A percentile compares a stretch with the other conserved stretches of the same genome.
These are phyloP conservation scores for Malbranchea cinnamomea DNA, from an alignment of 2,329 filamentous ascomycete genomes.

Conservation along the genomic window DNA sequence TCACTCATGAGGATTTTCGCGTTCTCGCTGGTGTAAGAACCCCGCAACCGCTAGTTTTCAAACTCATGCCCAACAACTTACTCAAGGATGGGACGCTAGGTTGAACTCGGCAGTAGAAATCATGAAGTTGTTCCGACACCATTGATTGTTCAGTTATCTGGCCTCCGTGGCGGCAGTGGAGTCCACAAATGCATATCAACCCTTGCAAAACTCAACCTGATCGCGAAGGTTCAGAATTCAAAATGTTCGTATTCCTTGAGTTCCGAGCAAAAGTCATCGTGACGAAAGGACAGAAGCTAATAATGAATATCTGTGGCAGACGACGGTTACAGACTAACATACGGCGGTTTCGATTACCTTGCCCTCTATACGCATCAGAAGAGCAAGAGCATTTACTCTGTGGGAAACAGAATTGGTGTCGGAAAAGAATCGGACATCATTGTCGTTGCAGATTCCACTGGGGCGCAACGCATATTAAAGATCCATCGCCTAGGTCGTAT, in stretches of 20 bases:
- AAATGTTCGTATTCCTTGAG: constrained; percentile 42
- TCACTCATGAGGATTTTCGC: constrained; percentile 85
- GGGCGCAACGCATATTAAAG: constrained; percentile 72
- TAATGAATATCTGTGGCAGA: constrained; percentile 30
- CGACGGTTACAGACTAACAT: constrained; percentile 91
- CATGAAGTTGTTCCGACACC: constrained; percentile 92
- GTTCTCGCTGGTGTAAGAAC: constrained; percentile 71
- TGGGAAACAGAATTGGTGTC: constrained; percentile 86
- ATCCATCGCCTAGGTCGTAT: constrained; percentile 92
- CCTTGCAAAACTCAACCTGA: constrained; percentile 81
- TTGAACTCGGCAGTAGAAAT: constrained; percentile 87
- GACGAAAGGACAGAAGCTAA: constrained; percentile 1
- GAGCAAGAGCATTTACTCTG: constrained; percentile 68
- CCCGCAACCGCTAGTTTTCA: constrained; percentile 9
- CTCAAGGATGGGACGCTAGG: constrained; percentile 41
- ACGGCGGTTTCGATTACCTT: constrained; percentile 95
- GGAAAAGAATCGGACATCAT: constrained; percentile 98
- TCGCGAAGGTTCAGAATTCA: constrained; percentile 84
- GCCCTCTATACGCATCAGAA: constrained; percentile 80
- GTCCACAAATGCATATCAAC: constrained; percentile 79
- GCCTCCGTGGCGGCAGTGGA: constrained; percentile 60
- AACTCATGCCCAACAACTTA: constrained; percentile 21
- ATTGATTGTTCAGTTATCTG: constrained; percentile 70
- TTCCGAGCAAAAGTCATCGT: background rate
- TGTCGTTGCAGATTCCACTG: constrained; percentile 69